These are phyloP conservation scores for Eremochloa ophiuroides DNA, from an alignment of 176 grass and related monocot genomes.

Conservation along the genomic window DNA sequence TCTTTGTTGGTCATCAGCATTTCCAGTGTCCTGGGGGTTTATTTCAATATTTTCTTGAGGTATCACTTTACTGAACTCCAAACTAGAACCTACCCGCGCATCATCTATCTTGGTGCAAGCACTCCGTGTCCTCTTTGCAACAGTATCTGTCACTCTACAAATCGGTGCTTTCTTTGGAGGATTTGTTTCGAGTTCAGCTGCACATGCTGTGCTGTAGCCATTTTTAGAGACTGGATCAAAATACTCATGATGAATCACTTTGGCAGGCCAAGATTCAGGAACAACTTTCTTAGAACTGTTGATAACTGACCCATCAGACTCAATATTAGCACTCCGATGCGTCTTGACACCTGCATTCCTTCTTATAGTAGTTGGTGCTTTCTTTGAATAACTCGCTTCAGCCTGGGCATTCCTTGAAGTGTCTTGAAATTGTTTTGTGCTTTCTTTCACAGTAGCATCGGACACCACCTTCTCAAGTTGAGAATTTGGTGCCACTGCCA, in stretches of 20 bases:
- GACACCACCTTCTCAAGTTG: slow-evolving; percentile 17
- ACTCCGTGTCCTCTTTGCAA: slow-evolving; percentile 20
- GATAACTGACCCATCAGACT: slow-evolving; percentile 29
- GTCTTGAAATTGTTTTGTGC: slow-evolving; percentile 7
- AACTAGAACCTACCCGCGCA: slow-evolving; percentile 8
- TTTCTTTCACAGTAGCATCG: slow-evolving; percentile 24
- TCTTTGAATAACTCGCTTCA: slow-evolving; percentile 17
- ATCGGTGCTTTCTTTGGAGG: slow-evolving; percentile 12
- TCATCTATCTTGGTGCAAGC: neutral
- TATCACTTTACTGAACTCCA: slow-evolving; percentile 23
- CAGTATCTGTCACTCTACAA: neutral
- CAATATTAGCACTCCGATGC: neutral
- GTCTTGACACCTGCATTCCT: slow-evolving; percentile 12
- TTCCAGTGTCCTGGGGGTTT: slow-evolving; percentile 12
- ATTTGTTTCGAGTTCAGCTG: neutral
- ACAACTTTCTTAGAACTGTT: neutral
- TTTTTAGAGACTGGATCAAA: neutral
- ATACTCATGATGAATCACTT: slow-evolving; percentile 8
- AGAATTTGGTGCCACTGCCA: neutral
- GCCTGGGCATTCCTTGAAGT: slow-evolving; percentile 4
- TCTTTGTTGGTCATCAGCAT: slow-evolving; percentile 29
- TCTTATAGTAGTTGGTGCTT: neutral
- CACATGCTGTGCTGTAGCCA: neutral
- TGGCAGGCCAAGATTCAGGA: slow-evolving; percentile 8
- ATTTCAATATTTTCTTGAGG: slow-evolving; percentile 20